Conservation (phyloP, 1,284 basidiomycete species). For the Cutaneotrichosporon mucoides region DNA sequence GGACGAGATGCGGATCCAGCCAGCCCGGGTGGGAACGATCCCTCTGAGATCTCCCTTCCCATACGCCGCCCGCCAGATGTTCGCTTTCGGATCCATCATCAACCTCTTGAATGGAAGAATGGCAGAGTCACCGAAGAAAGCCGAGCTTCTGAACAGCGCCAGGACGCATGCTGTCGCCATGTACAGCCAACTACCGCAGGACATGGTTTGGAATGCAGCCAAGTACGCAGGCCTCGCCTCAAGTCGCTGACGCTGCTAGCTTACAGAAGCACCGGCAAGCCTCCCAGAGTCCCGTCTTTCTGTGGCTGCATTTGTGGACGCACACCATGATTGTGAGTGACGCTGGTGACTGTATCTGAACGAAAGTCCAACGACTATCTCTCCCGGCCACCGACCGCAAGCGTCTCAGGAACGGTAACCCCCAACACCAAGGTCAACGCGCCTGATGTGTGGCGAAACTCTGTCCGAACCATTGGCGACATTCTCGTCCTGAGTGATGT, state of each 20-base stretch:
- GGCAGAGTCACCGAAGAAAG: background rate
- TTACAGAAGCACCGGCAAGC: constrained; percentile 23
- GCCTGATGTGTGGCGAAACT: constrained; percentile 26
- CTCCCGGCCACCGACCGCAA: background rate
- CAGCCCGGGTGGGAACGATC: no score
- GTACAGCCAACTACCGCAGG: constrained; percentile 26
- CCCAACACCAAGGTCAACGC: constrained; percentile 1
- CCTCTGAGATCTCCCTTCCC: constrained; percentile 25
- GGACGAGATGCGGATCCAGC: constrained; percentile 7
- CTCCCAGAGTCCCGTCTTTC: constrained; percentile 23
- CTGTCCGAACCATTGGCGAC: constrained; percentile 33
- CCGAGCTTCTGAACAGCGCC: constrained; percentile 3
- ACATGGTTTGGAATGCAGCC: constrained; percentile 32
- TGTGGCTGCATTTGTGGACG: constrained; percentile 35
- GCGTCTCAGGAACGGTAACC: background rate
- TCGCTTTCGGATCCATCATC: constrained; percentile 27
- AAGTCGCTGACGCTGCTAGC: no score
- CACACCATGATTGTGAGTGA: constrained; percentile 33
- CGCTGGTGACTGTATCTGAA: no score
- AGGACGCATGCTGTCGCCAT: constrained; percentile 17
- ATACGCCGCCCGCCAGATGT: constrained; percentile 27
- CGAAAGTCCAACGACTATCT: constrained; percentile 4
- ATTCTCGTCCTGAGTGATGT: constrained; percentile 32
- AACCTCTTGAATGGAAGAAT: constrained; percentile 30
- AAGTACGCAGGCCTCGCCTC: no score